Conservation (phyloP, 2,329 filamentous ascomycete genomes). For the Nemania sp. region DNA sequence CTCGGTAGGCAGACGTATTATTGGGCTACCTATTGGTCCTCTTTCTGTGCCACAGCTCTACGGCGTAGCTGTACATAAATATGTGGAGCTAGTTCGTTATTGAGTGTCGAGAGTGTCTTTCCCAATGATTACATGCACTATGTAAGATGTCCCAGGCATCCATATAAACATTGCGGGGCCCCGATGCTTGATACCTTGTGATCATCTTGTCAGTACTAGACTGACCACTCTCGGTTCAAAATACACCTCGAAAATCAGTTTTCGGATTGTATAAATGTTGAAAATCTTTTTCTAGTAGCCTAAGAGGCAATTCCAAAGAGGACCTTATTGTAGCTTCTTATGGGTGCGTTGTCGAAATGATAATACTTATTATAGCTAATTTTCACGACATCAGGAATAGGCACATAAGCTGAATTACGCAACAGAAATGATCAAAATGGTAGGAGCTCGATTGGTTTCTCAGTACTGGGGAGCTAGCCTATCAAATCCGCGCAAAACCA, state of each 20-base stretch:
- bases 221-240: neutral
- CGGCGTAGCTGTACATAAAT: neutral
- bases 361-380: neutral
- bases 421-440: neutral
- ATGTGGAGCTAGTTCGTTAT: constrained; percentile 3
- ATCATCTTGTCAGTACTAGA: constrained; percentile 12
- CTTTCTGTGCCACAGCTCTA: neutral
- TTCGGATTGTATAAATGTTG: neutral
- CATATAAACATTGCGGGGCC: constrained; percentile 11
- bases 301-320: neutral
- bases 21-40: constrained; percentile 23
- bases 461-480: neutral
- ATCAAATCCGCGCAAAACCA: neutral
- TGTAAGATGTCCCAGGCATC: constrained; percentile 27
- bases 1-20: constrained; percentile 31
- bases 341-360: neutral
- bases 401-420: neutral
- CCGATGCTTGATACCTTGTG: neutral
- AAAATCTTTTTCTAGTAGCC: neutral
- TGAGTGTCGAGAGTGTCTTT: neutral
- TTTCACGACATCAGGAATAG: neutral
- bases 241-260: neutral
- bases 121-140: constrained; percentile 18
- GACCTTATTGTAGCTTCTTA: neutral
- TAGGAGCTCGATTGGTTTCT: neutral